A percentile compares a stretch with the other conserved stretches of the same genome.
Conservation (phyloP, 2,329 filamentous ascomycete species). For the Aspergillus sp. region DNA sequence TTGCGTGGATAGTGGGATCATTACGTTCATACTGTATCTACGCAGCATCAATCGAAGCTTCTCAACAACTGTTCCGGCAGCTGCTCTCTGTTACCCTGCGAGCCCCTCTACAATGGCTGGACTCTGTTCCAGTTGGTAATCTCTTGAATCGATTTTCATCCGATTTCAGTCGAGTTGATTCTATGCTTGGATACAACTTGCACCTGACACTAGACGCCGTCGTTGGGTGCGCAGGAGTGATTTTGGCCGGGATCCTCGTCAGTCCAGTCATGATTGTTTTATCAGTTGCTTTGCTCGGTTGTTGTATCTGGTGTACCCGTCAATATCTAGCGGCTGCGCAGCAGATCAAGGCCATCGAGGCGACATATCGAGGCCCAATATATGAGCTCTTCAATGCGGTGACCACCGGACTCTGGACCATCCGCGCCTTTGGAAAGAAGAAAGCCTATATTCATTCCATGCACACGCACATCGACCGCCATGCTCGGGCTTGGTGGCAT, state of each 20-base stretch:
- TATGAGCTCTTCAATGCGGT: constrained; percentile 77
- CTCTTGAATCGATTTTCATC: neutral
- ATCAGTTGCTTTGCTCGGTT: constrained; percentile 14
- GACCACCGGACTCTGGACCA: constrained; percentile 70
- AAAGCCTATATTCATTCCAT: neutral
- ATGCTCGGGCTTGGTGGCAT: constrained; percentile 43
- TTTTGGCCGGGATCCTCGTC: neutral
- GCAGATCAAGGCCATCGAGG: constrained; percentile 75
- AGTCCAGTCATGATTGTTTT: neutral
- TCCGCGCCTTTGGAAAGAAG: constrained; percentile 61
- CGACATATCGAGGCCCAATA: constrained; percentile 72
- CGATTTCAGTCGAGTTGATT: neutral
- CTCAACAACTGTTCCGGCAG: neutral
- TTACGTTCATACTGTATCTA: too few species aligned
- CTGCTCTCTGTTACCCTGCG: neutral
- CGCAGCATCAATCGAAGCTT: too few species aligned
- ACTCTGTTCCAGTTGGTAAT: neutral
- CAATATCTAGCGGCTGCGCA: constrained; percentile 69
- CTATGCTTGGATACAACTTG: neutral
- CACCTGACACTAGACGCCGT: neutral
- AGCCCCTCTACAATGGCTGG: neutral
- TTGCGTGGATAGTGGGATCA: constrained; percentile 57
- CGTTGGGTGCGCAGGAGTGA: neutral
- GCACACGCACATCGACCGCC: neutral
- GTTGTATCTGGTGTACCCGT: constrained; percentile 53